phyloP scores from a whole-genome alignment of 2,329 filamentous ascomycete species.

The Phaeosphaeriaceae sp. region DNA sequence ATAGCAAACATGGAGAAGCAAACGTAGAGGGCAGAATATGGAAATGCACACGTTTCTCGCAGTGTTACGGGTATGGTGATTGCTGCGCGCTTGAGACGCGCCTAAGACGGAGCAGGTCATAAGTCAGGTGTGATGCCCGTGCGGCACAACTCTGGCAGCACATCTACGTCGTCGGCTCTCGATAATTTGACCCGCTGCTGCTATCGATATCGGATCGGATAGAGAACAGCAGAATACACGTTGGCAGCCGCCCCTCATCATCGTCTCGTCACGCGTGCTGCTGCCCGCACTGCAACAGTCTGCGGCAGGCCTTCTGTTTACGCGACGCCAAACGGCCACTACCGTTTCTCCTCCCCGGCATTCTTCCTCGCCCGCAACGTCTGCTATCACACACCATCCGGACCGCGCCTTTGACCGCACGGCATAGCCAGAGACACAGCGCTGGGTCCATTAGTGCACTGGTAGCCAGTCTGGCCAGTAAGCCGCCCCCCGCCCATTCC shows the following conservation, averaged over 20 bases:
- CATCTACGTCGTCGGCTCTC: slow-evolving; percentile 5
- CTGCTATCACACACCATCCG: background rate
- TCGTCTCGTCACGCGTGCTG: background rate
- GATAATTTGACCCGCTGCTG: slow-evolving; percentile 5
- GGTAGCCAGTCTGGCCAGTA: slow-evolving; percentile 1
- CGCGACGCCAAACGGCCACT: slow-evolving; percentile 7
- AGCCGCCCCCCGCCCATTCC: slow-evolving; percentile 7
- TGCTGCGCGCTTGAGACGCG: slow-evolving; percentile 2
- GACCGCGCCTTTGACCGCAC: background rate
- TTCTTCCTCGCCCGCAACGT: background rate
- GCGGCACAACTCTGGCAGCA: background rate
- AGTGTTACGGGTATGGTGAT: background rate
- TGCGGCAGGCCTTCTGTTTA: slow-evolving; percentile 3
- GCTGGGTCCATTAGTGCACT: background rate
- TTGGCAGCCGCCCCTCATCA: slow-evolving; percentile 1
- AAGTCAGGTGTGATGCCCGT: background rate
- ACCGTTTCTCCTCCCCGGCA: background rate
- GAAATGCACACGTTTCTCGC: background rate
- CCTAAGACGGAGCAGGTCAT: slow-evolving; percentile 1
- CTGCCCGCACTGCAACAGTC: slow-evolving; percentile 1
- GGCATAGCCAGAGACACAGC: background rate
- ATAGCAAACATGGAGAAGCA: background rate
- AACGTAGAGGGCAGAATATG: background rate
- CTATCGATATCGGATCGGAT: slow-evolving; percentile 10
- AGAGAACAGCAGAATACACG: slow-evolving; percentile 1